These are phyloP conservation scores for Pseudonitzschia delicatissima DNA, from an alignment of 108 stramenopile species.

Conservation along the genomic window DNA sequence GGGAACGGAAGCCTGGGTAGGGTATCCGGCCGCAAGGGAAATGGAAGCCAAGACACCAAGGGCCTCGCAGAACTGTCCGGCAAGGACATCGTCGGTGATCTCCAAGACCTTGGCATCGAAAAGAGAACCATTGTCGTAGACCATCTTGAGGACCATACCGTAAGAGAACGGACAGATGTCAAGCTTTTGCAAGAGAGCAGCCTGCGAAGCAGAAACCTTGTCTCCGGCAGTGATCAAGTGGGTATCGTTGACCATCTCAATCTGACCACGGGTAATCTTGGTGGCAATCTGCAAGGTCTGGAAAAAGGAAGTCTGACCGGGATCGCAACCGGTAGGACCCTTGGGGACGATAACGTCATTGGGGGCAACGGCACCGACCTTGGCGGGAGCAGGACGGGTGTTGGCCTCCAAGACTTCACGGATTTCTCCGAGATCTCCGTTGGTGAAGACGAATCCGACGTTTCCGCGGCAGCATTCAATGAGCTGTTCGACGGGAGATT, in stretches of 20 bases:
- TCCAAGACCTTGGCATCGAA: slow-evolving; percentile 97
- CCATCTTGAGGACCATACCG: slow-evolving; percentile 84
- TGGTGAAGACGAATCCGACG: slow-evolving; percentile 99
- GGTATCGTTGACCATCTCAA: slow-evolving; percentile 97
- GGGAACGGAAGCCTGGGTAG: slow-evolving; percentile 93
- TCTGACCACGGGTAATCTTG: slow-evolving; percentile 96
- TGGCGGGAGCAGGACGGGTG: slow-evolving; percentile 96
- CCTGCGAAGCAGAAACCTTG: slow-evolving; percentile 91
- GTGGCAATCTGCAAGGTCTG: slow-evolving; percentile 99
- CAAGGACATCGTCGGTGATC: slow-evolving; percentile 92
- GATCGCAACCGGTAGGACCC: slow-evolving; percentile 99
- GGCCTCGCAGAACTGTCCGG: slow-evolving; percentile 86
- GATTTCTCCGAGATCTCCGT: slow-evolving; percentile 87
- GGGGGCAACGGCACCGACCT: slow-evolving; percentile 94
- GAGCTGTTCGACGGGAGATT: slow-evolving; percentile 79
- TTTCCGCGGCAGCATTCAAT: slow-evolving; percentile 86
- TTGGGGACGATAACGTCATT: slow-evolving; percentile 92
- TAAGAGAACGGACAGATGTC: slow-evolving; percentile 98
- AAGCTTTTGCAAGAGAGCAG: slow-evolving; percentile 95
- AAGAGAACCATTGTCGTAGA: slow-evolving; percentile 96
- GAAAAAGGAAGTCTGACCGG: slow-evolving; percentile 99
- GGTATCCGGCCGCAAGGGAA: slow-evolving; percentile 87
- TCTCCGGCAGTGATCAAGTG: slow-evolving; percentile 90
- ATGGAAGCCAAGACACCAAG: slow-evolving; percentile 80
- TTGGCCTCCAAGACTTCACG: slow-evolving; percentile 82